Evolutionary conservation across 192 early-diverging fungal species (phyloP), one percentile per base, ranked within the genome.

Genomic region (Diversispora eburnea): DNA sequence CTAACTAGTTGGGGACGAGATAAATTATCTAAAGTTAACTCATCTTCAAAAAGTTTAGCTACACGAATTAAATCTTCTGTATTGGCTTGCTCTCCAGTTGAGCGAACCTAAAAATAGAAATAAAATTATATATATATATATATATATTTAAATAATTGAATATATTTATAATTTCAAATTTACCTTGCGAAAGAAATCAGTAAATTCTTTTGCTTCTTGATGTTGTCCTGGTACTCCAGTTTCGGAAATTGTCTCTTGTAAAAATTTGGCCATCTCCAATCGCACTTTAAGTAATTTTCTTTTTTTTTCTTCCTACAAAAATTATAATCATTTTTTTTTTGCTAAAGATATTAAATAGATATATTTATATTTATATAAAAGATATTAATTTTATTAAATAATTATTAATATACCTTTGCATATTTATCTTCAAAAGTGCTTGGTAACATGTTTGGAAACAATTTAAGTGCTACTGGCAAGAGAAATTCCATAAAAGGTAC

Each of bases 371-470:
- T 33, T 33, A 33, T 33, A 33, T 33, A 33, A 33, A 33, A 33
- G 25, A 33, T 33, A 33, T 22, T 41, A 12, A 3, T 12, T 60
- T 1, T 3, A 60, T 60, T 60, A 60, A 60, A 60, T 25, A 60
- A 8, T 3, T 33, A 3, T 3, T 33, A 60, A 60, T 25, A 70
- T 78, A 90, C 89, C 81, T 89, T 87, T 67, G 84, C 83, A 79
- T 87, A 94, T 82, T 93, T 92, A 87, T 91, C 90, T 79, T 96
- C 95, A 83, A 95, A 98, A 5, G 97, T 98, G 67, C 89, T 91
- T 9, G 97, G 97, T 47, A 98, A 79, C 94, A 98, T 97, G 75
- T 95, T 92, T 22, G 97, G 97, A 89, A 97, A 98, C 57, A 98
- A 81, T 79, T 93, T 91, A 59, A 98, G 81, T 8, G 93, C 86